These are phyloP conservation scores for Suillus weaverae DNA, from an alignment of 768 basidiomycete species.

Conservation along the genomic window DNA sequence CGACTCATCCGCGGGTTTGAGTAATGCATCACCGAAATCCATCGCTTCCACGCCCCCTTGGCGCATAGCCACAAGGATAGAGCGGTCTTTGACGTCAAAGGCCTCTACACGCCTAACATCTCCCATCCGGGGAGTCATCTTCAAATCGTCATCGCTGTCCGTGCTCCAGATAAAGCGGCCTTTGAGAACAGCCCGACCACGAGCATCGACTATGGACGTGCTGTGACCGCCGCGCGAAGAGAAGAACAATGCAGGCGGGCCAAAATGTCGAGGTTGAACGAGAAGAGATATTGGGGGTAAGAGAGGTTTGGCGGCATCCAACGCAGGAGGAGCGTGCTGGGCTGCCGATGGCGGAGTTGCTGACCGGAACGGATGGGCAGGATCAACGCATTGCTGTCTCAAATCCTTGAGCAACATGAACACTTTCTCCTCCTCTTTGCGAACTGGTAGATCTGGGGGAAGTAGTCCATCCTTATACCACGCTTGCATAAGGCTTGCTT, in stretches of 20 bases:
- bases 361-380: conserved; percentile 71
- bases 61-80: conserved; percentile 82
- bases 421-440: conserved; percentile 70
- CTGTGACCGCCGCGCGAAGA: conserved; percentile 90
- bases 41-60: conserved; percentile 84
- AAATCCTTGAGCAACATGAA: conserved; percentile 74
- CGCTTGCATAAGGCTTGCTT: conserved; percentile 81
- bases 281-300: conserved; percentile 75
- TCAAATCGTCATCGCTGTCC: conserved; percentile 52
- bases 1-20: conserved; percentile 80
- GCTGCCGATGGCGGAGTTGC: conserved; percentile 44
- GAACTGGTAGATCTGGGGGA: conserved; percentile 79
- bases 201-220: conserved; percentile 83
- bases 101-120: conserved; percentile 84
- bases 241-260: conserved; percentile 84
- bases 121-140: conserved; percentile 53
- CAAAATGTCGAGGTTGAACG: conserved; percentile 77
- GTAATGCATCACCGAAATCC: conserved; percentile 74
- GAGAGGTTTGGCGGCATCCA: conserved; percentile 53
- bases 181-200: conserved; percentile 81
- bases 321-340: conserved; percentile 19
- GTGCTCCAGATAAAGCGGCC: conserved; percentile 78
- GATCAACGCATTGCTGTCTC: conserved; percentile 76
- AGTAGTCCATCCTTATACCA: conserved; percentile 87
- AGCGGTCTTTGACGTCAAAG: conserved; percentile 72